A percentile compares a stretch with the other conserved stretches of the same genome.
Conservation (phyloP, 306 rosid species). For the Quercus cerris region DNA sequence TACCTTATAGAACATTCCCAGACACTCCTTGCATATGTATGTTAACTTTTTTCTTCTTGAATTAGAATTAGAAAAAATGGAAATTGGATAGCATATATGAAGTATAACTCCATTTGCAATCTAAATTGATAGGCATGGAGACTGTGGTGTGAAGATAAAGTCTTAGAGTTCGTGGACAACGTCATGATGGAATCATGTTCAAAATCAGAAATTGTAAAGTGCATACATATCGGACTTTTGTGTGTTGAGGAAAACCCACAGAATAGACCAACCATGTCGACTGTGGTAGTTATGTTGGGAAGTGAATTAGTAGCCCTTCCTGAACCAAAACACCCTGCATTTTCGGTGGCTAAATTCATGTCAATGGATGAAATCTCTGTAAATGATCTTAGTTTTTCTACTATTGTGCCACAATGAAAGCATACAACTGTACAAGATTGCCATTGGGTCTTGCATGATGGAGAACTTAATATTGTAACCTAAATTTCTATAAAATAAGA, state of each 20-base stretch:
- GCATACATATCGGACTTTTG: slow-evolving; percentile 52
- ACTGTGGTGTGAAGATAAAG: slow-evolving; percentile 45
- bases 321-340: slow-evolving; percentile 46
- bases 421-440: too few relatives aligned
- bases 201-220: slow-evolving; percentile 24
- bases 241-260: slow-evolving; percentile 58
- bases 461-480: too few relatives aligned
- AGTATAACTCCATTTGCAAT: not conserved
- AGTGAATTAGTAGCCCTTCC: slow-evolving; percentile 40
- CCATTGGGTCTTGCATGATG: too few relatives aligned
- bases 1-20: slow-evolving; percentile 26
- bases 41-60: not conserved
- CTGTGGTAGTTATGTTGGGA: slow-evolving; percentile 39
- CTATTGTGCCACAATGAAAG: too few relatives aligned
- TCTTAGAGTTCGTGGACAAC: slow-evolving; percentile 42
- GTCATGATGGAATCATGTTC: slow-evolving; percentile 18
- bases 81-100: not conserved
- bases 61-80: not conserved
- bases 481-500: too few relatives aligned
- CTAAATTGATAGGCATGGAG: slow-evolving; percentile 44
- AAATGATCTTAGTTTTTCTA: too few relatives aligned
- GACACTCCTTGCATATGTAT: slow-evolving; percentile 32
- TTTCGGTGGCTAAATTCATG: slow-evolving; percentile 25
- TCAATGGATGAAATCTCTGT: too few relatives aligned
- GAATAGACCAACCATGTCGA: slow-evolving; percentile 54